These are phyloP conservation scores for Colletotrichum destructivum DNA, from an alignment of 2,329 filamentous ascomycete species.

Conservation along the genomic window DNA sequence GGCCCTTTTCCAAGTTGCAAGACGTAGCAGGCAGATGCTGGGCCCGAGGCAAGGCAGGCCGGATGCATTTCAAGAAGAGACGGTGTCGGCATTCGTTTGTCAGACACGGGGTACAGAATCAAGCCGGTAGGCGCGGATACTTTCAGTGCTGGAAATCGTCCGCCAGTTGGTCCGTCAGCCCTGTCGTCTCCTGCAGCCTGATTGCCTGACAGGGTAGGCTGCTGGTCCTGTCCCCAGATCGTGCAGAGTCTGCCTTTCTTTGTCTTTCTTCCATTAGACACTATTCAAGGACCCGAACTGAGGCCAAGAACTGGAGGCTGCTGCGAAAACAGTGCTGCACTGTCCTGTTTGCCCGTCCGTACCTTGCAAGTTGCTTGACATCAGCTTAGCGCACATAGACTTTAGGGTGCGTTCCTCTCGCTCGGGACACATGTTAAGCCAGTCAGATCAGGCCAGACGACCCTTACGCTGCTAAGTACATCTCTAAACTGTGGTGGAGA, in stretches of 20 bases:
- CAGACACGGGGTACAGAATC: background rate
- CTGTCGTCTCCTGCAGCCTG: background rate
- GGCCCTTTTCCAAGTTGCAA: slow-evolving; percentile 17
- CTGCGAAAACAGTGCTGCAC: background rate
- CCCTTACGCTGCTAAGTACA: background rate
- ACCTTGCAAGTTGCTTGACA: background rate
- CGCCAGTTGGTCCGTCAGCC: background rate
- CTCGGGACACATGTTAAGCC: slow-evolving; percentile 31
- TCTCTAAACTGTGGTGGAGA: slow-evolving; percentile 12
- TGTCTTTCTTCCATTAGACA: slow-evolving; percentile 10
- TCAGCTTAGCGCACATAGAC: background rate
- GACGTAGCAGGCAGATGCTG: slow-evolving; percentile 26
- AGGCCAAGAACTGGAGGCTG: background rate
- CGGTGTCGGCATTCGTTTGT: background rate
- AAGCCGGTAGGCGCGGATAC: background rate
- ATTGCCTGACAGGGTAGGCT: background rate
- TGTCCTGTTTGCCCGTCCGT: background rate
- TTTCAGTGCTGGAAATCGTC: background rate
- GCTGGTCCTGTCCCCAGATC: background rate
- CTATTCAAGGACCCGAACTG: slow-evolving; percentile 9
- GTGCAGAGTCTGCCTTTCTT: slow-evolving; percentile 1
- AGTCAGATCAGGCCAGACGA: slow-evolving; percentile 31
- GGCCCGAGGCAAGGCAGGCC: slow-evolving; percentile 27
- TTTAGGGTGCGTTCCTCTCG: slow-evolving; percentile 34
- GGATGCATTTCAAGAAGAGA: slow-evolving; percentile 9